phyloP scores from a whole-genome alignment of 148 eudicot species.

The Arbutus unedo region DNA sequence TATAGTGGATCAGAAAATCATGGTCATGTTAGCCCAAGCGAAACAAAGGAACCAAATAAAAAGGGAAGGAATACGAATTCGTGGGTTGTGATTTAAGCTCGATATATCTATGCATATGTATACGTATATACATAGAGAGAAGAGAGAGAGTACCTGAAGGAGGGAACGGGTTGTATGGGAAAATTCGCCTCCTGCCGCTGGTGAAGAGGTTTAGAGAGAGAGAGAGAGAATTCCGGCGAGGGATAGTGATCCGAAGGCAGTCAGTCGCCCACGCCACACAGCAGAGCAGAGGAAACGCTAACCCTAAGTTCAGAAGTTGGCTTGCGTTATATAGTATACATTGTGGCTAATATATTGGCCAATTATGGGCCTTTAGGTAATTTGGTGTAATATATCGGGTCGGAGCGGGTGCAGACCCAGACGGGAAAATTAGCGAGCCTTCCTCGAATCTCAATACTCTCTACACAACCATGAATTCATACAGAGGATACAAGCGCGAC shows the following conservation, averaged over 20 bases:
- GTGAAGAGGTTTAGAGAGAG: not conserved
- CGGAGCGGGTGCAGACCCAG: not conserved
- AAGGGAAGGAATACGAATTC: not conserved
- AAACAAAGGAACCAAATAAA: not conserved
- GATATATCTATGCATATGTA: not conserved
- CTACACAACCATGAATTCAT: too few relatives aligned
- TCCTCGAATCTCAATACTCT: too few relatives aligned
- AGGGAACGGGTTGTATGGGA: too few relatives aligned
- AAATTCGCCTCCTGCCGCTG: too few relatives aligned
- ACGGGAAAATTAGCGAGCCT: too few relatives aligned
- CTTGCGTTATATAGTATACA: not conserved
- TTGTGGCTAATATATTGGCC: not conserved
- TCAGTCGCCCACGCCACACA: slow-evolving; percentile 1
- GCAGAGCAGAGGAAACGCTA: not conserved
- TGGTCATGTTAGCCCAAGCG: not conserved
- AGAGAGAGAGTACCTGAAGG: not conserved
- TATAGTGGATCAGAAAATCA: slow-evolving; percentile 6
- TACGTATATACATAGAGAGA: too few relatives aligned
- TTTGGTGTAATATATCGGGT: not conserved
- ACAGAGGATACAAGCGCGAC: too few relatives aligned
- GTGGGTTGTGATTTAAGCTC: not conserved
- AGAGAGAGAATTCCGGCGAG: not conserved
- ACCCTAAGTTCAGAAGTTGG: not conserved
- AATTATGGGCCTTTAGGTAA: not conserved
- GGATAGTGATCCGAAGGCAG: not conserved